Evolutionary conservation across 164 flowering plant genomes (phyloP), one percentile per base, ranked within the genome.

Genomic region (Stephania japonica): DNA sequence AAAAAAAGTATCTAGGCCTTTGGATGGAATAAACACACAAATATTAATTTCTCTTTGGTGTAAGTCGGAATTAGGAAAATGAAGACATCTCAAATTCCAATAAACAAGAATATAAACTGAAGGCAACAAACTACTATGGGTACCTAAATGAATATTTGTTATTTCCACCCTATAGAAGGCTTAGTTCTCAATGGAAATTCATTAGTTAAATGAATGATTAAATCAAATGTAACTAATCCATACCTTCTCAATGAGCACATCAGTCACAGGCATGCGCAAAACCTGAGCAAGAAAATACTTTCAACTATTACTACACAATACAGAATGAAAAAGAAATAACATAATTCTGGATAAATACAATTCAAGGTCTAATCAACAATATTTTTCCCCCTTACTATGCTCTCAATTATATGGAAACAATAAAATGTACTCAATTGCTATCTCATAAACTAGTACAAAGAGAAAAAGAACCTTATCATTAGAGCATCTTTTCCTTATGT

Each of bases 241-340:
- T 65, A 91, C 99, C 97, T 91, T 81, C 69, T 89, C 88, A 61
- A 82, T 27, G 72, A 92, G 89, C 80, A 94, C 61, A 43, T 89
- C 78, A 71, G 68, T 72, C 61, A 91, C 90, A 49, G 91, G 91
- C 97, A 94, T 94, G 32, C 92, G 85, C 64, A 92, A 70, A 75
- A 92, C 97, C 98, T 92, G 88, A 18, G 24, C 41, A 79, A 72
- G 49, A 64, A 26, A 61, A 73, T 53, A 19, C 63, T 1, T 61
- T n/a, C 19, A 49, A 61, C 24, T 42, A 19, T 43, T 38, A 59
- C 43, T 32, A 32, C 27, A 42, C 21, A 7, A 68, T 3, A 41
- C 25, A 26, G 10, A 66, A 68, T 38, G 56, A n/a, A 59, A 21
- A 24, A 63, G 3, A 63, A 42, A 70, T n/a, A n/a, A 25, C 0